These are phyloP conservation scores for Glaciozyma martinii DNA, from an alignment of 768 basidiomycete genomes.

Conservation along the genomic window DNA sequence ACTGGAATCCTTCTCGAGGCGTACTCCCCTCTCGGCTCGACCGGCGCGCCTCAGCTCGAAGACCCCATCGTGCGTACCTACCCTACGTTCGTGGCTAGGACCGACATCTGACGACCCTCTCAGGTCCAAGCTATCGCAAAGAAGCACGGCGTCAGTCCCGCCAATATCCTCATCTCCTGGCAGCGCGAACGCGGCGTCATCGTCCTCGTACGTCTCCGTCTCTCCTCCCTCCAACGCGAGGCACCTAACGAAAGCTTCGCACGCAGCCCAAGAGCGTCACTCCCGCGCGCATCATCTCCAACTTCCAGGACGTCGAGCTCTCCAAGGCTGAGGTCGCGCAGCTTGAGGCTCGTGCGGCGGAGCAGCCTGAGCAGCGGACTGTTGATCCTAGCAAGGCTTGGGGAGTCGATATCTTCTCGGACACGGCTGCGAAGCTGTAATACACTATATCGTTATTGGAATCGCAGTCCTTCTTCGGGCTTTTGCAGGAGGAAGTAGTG, in stretches of 20 bases:
- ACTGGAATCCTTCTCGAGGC: slow-evolving; percentile 53
- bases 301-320: slow-evolving; percentile 17
- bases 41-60: slow-evolving; percentile 52
- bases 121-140: slow-evolving; percentile 35
- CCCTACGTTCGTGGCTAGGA: neutral
- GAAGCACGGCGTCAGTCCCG: slow-evolving; percentile 51
- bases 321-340: slow-evolving; percentile 7
- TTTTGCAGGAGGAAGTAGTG: too few species aligned
- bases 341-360: slow-evolving; percentile 9
- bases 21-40: slow-evolving; percentile 69
- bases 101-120: neutral
- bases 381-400: slow-evolving; percentile 21
- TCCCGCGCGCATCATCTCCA: neutral
- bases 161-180: slow-evolving; percentile 79
- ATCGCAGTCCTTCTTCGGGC: too few species aligned
- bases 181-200: slow-evolving; percentile 62
- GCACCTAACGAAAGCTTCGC: slow-evolving; percentile 45
- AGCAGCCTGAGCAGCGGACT: slow-evolving; percentile 11
- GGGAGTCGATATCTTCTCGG: slow-evolving; percentile 27
- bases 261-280: neutral
- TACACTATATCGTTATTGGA: neutral
- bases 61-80: slow-evolving; percentile 44
- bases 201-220: slow-evolving; percentile 69
- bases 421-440: neutral
- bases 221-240: slow-evolving; percentile 56